Evolutionary conservation across 1,284 basidiomycete species (phyloP).

Genomic region (Ceratobasidium sp.): DNA sequence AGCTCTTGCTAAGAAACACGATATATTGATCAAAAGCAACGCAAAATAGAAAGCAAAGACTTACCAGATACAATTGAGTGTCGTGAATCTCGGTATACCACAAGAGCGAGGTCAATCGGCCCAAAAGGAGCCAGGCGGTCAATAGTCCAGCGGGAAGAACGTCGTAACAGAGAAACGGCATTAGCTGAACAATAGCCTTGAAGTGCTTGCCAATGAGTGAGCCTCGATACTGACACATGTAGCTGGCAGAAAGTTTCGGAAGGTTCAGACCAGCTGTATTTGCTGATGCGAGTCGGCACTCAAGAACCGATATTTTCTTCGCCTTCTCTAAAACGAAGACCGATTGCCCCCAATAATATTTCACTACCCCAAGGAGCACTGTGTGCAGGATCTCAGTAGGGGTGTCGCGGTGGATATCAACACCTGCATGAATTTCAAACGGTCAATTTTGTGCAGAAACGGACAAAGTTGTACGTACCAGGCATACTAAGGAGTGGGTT

Average conservation of each 20-base stretch:
- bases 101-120: conserved; percentile 57
- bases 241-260: conserved; percentile 50
- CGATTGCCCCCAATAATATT: conserved; percentile 58
- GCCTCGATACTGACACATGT: conserved; percentile 62
- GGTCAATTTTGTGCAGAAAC: not conserved
- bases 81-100: conserved; percentile 60
- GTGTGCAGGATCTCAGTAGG: too few species aligned
- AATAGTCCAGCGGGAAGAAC: conserved; percentile 51
- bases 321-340: conserved; percentile 52
- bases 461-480: not conserved
- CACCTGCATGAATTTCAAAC: conserved; percentile 48
- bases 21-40: not conserved
- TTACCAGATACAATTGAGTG: conserved; percentile 57
- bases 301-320: conserved; percentile 45
- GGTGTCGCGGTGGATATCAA: conserved; percentile 35
- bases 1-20: conserved; percentile 55
- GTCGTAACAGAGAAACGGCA: conserved; percentile 57
- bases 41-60: not conserved
- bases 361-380: too few species aligned
- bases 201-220: conserved; percentile 63
- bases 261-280: conserved; percentile 56
- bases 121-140: conserved; percentile 56
- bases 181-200: conserved; percentile 59
- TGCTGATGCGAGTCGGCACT: conserved; percentile 54
- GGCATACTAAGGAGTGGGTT: conserved; percentile 9